phyloP scores from a whole-genome alignment of 2,329 filamentous ascomycete species.

The Botrytis cinerea region DNA sequence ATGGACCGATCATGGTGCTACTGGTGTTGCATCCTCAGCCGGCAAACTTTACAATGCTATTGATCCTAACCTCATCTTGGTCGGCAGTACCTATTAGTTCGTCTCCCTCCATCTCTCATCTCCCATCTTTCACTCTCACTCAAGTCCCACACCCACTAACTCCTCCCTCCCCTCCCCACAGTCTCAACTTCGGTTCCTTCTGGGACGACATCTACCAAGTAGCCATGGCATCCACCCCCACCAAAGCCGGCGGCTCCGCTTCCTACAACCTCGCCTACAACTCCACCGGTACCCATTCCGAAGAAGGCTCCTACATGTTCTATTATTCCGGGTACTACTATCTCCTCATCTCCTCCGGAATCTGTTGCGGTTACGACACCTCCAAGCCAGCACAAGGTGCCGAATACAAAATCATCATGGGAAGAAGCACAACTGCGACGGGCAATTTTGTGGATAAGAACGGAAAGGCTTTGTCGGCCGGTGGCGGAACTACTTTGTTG shows the following conservation, averaged over 20 bases:
- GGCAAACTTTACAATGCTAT: constrained; percentile 59
- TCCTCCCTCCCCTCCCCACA: background rate
- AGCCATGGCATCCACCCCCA: constrained; percentile 46
- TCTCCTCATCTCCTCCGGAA: constrained; percentile 62
- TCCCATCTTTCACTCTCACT: background rate
- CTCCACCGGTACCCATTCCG: constrained; percentile 51
- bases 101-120: background rate
- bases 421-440: constrained; percentile 65
- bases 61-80: constrained; percentile 55
- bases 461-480: constrained; percentile 54
- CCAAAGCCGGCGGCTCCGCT: constrained; percentile 36
- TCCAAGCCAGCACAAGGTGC: constrained; percentile 48
- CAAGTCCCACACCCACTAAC: background rate
- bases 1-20: constrained; percentile 61
- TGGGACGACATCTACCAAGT: constrained; percentile 66
- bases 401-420: constrained; percentile 36
- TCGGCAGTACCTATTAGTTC: constrained; percentile 46
- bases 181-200: constrained; percentile 66
- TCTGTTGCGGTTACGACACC: constrained; percentile 61
- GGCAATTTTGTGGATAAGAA: constrained; percentile 58
- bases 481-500: constrained; percentile 63
- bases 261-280: constrained; percentile 57
- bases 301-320: constrained; percentile 60
- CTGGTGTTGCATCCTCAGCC: constrained; percentile 51
- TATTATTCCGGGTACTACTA: constrained; percentile 59